Percentiles rank a stretch among this genome's conserved stretches.
Evolutionary conservation across 495 filamentous ascomycete species (phyloP).

Genomic region (Rhizodiscina lignyota): DNA sequence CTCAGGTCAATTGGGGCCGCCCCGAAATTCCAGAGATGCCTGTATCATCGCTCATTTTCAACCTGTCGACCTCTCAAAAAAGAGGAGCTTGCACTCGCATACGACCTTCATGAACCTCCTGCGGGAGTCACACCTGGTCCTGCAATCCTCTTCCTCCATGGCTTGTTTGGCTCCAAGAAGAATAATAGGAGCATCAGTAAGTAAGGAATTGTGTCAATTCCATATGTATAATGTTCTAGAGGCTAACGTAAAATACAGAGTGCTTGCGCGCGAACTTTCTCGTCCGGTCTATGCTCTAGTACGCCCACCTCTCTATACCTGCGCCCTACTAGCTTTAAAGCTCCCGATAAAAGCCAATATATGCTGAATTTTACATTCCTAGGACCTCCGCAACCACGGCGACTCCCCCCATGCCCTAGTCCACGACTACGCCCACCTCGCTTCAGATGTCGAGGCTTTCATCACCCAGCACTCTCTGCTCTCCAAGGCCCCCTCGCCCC

Average conservation of each 20-base stretch:
- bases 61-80: no score
- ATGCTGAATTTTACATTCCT: neutral
- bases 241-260: conserved; percentile 29
- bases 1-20: no score
- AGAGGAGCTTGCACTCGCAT: conserved; percentile 30
- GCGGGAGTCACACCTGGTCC: conserved; percentile 31
- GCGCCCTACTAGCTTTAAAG: conserved; percentile 14
- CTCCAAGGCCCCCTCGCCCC: no score
- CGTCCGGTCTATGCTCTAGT: conserved; percentile 74
- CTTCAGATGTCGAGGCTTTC: conserved; percentile 72
- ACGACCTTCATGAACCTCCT: conserved; percentile 40
- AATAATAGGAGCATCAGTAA: conserved; percentile 94
- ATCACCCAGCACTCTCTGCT: conserved; percentile 56
- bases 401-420: conserved; percentile 59
- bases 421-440: conserved; percentile 78
- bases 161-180: conserved; percentile 88
- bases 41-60: no score
- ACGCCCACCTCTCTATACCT: conserved; percentile 5
- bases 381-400: conserved; percentile 94
- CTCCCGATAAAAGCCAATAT: neutral
- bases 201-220: conserved; percentile 35
- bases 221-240: neutral
- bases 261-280: conserved; percentile 63
- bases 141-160: conserved; percentile 71
- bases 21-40: no score